Conservation (phyloP, 345 rosid genomes). For the Anastatica hierochuntica region DNA sequence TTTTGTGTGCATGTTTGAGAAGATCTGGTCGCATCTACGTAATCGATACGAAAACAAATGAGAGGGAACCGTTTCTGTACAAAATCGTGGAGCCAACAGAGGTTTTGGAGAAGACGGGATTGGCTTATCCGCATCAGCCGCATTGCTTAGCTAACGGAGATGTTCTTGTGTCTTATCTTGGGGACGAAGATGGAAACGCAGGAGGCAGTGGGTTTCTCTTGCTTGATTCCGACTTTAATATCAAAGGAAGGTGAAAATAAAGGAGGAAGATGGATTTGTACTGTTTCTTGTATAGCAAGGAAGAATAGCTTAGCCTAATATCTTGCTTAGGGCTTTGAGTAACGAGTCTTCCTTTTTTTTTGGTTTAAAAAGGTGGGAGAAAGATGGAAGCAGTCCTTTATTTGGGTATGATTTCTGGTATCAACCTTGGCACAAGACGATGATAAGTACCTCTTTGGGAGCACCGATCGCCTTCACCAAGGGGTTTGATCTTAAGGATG, state of each 20-base stretch:
- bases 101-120: slow-evolving; percentile 57
- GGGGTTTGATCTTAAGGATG: slow-evolving; percentile 72
- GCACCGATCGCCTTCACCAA: slow-evolving; percentile 76
- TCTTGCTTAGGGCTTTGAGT: too few relatives aligned
- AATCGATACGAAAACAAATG: slow-evolving; percentile 50
- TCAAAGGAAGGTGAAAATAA: slow-evolving; percentile 88
- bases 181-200: slow-evolving; percentile 81
- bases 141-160: slow-evolving; percentile 92
- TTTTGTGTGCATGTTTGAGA: slow-evolving; percentile 1
- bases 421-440: slow-evolving; percentile 78
- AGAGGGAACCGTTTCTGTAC: slow-evolving; percentile 61
- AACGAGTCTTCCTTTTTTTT: too few relatives aligned
- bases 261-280: too few relatives aligned
- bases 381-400: slow-evolving; percentile 55
- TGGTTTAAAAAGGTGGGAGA: slow-evolving; percentile 57
- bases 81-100: slow-evolving; percentile 65
- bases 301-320: too few relatives aligned
- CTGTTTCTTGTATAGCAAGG: too few relatives aligned
- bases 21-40: slow-evolving; percentile 85
- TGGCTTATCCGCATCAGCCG: slow-evolving; percentile 82
- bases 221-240: slow-evolving; percentile 77
- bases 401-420: slow-evolving; percentile 96
- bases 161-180: slow-evolving; percentile 69
- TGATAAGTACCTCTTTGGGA: slow-evolving; percentile 94
- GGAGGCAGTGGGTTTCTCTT: slow-evolving; percentile 84